A percentile compares a stretch with the other conserved stretches of the same genome.
Evolutionary conservation across 192 early-diverging fungal genomes (phyloP).

Genomic region (Gaertneriomyces sp.): DNA sequence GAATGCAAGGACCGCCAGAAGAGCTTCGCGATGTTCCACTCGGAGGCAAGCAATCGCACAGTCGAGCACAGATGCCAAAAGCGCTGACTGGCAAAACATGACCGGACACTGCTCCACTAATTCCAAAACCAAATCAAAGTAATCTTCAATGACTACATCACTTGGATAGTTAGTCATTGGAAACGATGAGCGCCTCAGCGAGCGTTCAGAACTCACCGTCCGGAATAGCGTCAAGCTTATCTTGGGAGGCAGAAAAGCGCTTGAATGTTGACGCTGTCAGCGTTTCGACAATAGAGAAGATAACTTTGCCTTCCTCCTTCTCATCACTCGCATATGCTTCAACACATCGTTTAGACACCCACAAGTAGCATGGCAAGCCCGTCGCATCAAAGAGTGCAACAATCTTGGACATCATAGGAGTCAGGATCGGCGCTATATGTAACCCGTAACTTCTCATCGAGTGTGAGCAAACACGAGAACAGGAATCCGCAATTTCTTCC

Average conservation of each 20-base stretch:
- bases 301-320: constrained; percentile 46
- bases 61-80: constrained; percentile 57
- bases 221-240: constrained; percentile 53
- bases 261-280: constrained; percentile 66
- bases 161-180: background rate
- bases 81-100: constrained; percentile 50
- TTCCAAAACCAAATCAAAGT: constrained; percentile 56
- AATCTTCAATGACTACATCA: constrained; percentile 70
- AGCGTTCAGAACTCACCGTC: constrained; percentile 51
- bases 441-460: constrained; percentile 55
- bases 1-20: constrained; percentile 26
- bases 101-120: constrained; percentile 50
- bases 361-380: constrained; percentile 68
- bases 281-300: constrained; percentile 58
- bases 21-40: constrained; percentile 29
- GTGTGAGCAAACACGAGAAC: constrained; percentile 55
- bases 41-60: constrained; percentile 60
- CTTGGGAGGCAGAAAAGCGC: constrained; percentile 43
- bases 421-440: constrained; percentile 55
- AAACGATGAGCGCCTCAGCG: constrained; percentile 5
- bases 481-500: constrained; percentile 44
- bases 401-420: constrained; percentile 55
- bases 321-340: constrained; percentile 56
- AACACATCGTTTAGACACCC: constrained; percentile 70
- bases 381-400: constrained; percentile 68